Evolutionary conservation across 345 rosid species (phyloP).

Genomic region (Hibiscus syriacus): DNA sequence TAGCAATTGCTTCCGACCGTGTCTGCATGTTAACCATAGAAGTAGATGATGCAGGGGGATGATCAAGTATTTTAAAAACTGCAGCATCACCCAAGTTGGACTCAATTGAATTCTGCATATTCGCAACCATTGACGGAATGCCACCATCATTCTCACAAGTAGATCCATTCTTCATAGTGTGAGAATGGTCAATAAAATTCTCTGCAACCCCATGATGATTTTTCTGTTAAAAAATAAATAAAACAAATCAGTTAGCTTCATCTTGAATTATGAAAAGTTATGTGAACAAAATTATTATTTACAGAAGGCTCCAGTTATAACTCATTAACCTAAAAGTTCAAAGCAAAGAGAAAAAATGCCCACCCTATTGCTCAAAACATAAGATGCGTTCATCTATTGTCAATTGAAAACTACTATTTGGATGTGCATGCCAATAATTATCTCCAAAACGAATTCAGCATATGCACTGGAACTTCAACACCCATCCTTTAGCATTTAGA

Average conservation of each 20-base stretch:
- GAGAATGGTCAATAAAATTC: conserved; percentile 38
- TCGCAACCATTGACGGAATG: conserved; percentile 26
- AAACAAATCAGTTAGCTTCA: neutral
- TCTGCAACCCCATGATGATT: conserved; percentile 33
- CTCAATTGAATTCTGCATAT: conserved; percentile 34
- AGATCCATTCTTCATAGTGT: conserved; percentile 32
- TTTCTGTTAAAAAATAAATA: conserved; percentile 37
- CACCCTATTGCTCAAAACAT: neutral
- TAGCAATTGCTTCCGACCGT: conserved; percentile 24
- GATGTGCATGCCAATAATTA: neutral
- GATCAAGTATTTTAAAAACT: conserved; percentile 27
- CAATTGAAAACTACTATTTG: no score
- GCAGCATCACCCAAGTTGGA: conserved; percentile 33
- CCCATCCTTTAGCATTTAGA: conserved; percentile 1
- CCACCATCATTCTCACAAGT: conserved; percentile 32
- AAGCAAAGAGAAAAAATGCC: neutral
- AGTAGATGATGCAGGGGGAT: conserved; percentile 19
- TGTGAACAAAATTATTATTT: neutral
- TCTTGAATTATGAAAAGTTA: neutral
- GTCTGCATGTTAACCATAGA: conserved; percentile 28
- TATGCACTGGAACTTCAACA: neutral
- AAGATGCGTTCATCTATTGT: neutral
- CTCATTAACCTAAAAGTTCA: neutral
- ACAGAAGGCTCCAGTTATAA: neutral
- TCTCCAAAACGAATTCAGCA: neutral